phyloP scores from a whole-genome alignment of 23 red algal genomes.

The Gracilaria domingensis region DNA sequence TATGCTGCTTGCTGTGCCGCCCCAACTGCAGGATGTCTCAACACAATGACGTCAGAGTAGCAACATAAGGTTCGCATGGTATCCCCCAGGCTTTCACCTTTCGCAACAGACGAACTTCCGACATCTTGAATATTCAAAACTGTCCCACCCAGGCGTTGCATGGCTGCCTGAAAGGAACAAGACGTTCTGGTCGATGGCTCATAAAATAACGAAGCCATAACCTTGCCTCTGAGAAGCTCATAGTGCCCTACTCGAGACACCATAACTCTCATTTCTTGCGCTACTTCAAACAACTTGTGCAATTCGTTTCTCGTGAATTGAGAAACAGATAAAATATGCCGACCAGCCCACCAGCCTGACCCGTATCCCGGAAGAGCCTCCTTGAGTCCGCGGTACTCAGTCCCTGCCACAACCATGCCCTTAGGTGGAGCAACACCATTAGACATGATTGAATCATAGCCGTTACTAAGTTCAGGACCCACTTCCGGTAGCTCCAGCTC shows the following conservation, averaged over 20 bases:
- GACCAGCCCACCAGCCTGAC: conserved; percentile 79
- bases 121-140: conserved; percentile 83
- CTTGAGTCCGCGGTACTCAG: background rate
- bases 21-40: conserved; percentile 86
- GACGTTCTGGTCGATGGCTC: conserved; percentile 95
- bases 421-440: background rate
- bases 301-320: conserved; percentile 92
- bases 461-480: background rate
- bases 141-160: conserved; percentile 96
- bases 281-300: conserved; percentile 93
- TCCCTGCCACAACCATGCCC: background rate
- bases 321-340: conserved; percentile 85
- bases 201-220: conserved; percentile 92
- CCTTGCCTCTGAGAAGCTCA: conserved; percentile 91
- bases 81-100: conserved; percentile 93
- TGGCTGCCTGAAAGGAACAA: conserved; percentile 98
- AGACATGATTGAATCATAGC: background rate
- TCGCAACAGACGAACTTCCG: conserved; percentile 78
- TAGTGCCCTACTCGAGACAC: conserved; percentile 92
- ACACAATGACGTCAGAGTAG: conserved; percentile 89
- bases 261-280: conserved; percentile 98
- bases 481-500: background rate
- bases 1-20: conserved; percentile 70
- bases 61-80: conserved; percentile 90
- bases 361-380: conserved; percentile 71